Conservation (phyloP, 2,329 filamentous ascomycete species). For the Juglanconis juglandina region DNA sequence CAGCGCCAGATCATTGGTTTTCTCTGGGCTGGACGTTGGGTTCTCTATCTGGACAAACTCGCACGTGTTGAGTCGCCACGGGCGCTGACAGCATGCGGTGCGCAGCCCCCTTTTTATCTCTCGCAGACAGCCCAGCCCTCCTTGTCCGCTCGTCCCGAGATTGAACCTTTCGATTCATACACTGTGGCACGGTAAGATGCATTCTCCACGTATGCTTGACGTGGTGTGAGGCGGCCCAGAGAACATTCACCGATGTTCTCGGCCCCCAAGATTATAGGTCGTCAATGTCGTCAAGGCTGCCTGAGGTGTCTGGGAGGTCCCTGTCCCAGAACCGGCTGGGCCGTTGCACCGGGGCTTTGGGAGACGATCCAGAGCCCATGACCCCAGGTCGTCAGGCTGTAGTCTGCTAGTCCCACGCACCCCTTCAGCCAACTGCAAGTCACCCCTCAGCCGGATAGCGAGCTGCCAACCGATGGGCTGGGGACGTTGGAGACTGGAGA, state of each 20-base stretch:
- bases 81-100: slow-evolving; percentile 3
- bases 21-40: neutral
- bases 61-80: neutral
- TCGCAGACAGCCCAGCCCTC: neutral
- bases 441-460: slow-evolving; percentile 4
- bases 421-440: slow-evolving; percentile 13
- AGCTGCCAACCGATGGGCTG: slow-evolving; percentile 3
- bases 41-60: neutral
- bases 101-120: neutral
- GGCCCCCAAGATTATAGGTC: neutral
- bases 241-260: slow-evolving; percentile 1
- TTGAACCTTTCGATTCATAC: neutral
- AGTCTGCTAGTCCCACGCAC: neutral
- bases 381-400: neutral
- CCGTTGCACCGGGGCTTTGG: neutral
- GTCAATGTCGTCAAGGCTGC: slow-evolving; percentile 1
- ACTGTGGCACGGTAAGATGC: no score
- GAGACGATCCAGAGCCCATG: neutral
- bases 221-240: neutral
- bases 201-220: no score
- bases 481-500: neutral
- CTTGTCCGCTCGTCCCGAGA: neutral
- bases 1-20: slow-evolving; percentile 6
- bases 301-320: slow-evolving; percentile 14
- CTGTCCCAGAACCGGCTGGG: slow-evolving; percentile 2